These are phyloP conservation scores for Pelargonium cotyledonis DNA, from an alignment of 441 rosid genomes.

Conservation along the genomic window DNA sequence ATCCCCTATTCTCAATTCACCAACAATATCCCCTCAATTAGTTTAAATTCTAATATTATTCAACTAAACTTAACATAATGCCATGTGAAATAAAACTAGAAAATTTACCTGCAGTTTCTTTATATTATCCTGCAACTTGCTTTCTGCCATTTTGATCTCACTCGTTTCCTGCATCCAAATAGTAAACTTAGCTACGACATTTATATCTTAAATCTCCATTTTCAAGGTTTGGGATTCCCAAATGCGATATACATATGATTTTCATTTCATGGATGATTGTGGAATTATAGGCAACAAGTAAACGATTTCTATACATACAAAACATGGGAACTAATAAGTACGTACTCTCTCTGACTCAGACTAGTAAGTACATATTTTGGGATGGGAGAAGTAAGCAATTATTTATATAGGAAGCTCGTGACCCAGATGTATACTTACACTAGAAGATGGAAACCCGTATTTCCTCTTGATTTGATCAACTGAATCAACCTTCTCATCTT, in stretches of 20 bases:
- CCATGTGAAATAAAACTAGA: neutral
- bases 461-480: slow-evolving; percentile 85
- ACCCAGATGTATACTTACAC: slow-evolving; percentile 37
- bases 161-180: slow-evolving; percentile 51
- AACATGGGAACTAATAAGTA: too few species aligned
- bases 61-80: neutral
- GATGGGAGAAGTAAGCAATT: too few species aligned
- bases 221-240: neutral
- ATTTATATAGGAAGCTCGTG: neutral
- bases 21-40: neutral
- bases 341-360: too few species aligned
- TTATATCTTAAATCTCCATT: neutral
- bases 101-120: slow-evolving; percentile 63
- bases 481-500: slow-evolving; percentile 42
- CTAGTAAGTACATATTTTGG: too few species aligned
- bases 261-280: too few species aligned
- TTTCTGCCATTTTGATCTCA: slow-evolving; percentile 69
- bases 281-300: too few species aligned
- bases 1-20: slow-evolving; percentile 49
- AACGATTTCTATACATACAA: too few species aligned
- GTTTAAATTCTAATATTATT: neutral
- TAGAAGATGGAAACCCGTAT: slow-evolving; percentile 64
- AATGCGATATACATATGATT: neutral
- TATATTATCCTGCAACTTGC: slow-evolving; percentile 72
- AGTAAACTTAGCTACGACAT: neutral